Base-by-base conservation (phyloP, 2,329 filamentous ascomycete genomes). In the Hawksworthiomyces lignivorus region DNA sequence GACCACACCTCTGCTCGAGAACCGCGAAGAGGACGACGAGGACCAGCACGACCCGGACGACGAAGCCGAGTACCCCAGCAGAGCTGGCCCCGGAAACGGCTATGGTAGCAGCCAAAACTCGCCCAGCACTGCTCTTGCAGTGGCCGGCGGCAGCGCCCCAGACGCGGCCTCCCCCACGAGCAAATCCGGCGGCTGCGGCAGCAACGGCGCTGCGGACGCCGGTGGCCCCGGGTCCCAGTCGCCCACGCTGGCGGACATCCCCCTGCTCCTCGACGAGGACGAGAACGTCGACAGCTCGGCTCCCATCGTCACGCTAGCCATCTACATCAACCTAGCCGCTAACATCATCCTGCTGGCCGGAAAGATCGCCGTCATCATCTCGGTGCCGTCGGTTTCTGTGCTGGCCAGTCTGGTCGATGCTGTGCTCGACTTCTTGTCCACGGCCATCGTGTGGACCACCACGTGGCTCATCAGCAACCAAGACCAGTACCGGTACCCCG, bases 261-360 rank as follows among this genome's bases (percentile, higher is more conserved):
- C 82, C 7, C 82, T 79, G 60, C 74, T 84, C 42, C 41, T 50
- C 7, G 49, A 51, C 29, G 82, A 84, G 44, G 84, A 88, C 49
- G 82, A 82, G 44, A 73, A 75, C 18, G 52, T 88, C 3, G 83
- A 88, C 55, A 86, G 81, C 48, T 72, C 80, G 36, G 81, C 82
- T 45, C 78, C 75, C 14, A 77, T 94, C 36, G 87, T 96, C 36
- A 83, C 80, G n/a, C 56, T 92, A 17, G 89, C 90, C 31, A 92
- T 97, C 54, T 90, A 88, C 60, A 65, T 94, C 60, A 95, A 94
- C 57, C 75, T 94, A 36, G 63, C 75, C 18, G 88, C 87, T 45
- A 95, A 95, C 57, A 69, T 78, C 3, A 65, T 86, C 32, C 70
- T 94, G 2, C 72, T 94, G 4, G 73, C 74, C 7, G 77, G 86